Evolutionary conservation across 2,329 filamentous ascomycete genomes (phyloP), one percentile per base, ranked within the genome.

Genomic region (Aschersonia sp.): DNA sequence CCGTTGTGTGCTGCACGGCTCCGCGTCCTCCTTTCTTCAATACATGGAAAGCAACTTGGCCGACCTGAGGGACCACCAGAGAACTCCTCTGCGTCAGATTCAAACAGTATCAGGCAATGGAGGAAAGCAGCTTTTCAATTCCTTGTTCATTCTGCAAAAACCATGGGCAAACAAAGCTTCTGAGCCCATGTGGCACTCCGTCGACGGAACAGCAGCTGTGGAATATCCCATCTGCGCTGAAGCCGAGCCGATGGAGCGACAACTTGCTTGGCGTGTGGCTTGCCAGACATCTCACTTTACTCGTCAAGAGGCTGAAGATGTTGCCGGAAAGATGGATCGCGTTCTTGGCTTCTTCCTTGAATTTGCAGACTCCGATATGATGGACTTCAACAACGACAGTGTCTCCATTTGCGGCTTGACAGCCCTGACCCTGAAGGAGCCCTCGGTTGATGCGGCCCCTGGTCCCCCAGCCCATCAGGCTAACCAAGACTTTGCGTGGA

Each of bases 181-280:
- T 0, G 30, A 44, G 0, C 46, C 54, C 0, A 58, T 90, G 4
- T 79, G 85, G 54, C 70, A 68, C 39, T 87, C 85, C 2, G 61
- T 84, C 1, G 69, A 72, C 12, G 77, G 82, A 0, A 65, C 67
- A 4, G 81, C 86, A 0, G 74, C 81, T 29, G 79, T 90, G 1
- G 87, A 94, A 52, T 94, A 89, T 60, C 82, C 86, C 0, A 65
- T 94, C 4, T 92, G 86, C 55, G 74, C 87, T 2, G 89, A 95
- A 64, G 79, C 92, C 60, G 87, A 94, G 59, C 40, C 40, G 10
- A 63, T 76, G 5, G 66, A 64, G 0, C 63, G 74, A 14, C 56
- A 63, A 0, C 59, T 94, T 1, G 51, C 79, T 0, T 92, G 88
- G 82, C 79, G 85, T 10, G 72, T 80, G 14, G 86, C 87, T 5